Evolutionary conservation across 306 rosid genomes (phyloP).

Genomic region (Dryas drummondii): DNA sequence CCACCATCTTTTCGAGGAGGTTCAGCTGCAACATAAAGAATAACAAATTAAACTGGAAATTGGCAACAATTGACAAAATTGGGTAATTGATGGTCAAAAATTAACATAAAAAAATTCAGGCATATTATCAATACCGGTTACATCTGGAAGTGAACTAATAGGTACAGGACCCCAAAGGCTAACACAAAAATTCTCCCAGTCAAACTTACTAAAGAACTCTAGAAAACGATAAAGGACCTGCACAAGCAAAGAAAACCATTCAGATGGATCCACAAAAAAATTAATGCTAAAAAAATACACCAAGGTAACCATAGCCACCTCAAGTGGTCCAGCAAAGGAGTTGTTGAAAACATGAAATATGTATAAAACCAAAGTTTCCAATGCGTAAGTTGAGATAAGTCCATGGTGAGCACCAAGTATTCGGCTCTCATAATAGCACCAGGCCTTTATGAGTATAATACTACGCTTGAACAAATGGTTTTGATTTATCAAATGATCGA

Average conservation of each 20-base stretch:
- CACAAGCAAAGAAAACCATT: constrained; percentile 22
- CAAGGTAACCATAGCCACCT: constrained; percentile 51
- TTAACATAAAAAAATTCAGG: background rate
- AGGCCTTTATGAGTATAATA: constrained; percentile 93
- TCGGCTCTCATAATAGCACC: constrained; percentile 99
- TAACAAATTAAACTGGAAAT: constrained; percentile 18
- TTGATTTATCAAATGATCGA: constrained; percentile 80
- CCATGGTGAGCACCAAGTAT: constrained; percentile 99
- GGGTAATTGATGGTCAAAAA: constrained; percentile 8
- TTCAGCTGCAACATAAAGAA: constrained; percentile 58
- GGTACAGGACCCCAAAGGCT: constrained; percentile 99
- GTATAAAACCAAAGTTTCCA: constrained; percentile 98
- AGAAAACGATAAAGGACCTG: constrained; percentile 94
- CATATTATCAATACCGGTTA: constrained; percentile 60
- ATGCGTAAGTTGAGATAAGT: constrained; percentile 93
- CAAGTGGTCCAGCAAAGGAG: constrained; percentile 96
- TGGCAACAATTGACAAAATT: constrained; percentile 9
- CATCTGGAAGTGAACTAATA: constrained; percentile 87
- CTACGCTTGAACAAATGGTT: constrained; percentile 97
- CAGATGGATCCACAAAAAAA: constrained; percentile 23
- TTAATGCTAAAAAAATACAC: constrained; percentile 18
- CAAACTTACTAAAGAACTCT: constrained; percentile 96
- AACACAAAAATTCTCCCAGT: constrained; percentile 97
- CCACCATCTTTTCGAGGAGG: constrained; percentile 95
- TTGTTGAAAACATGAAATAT: constrained; percentile 95